Percentiles rank a stretch among this genome's conserved stretches.
These are phyloP conservation scores for Pezicula radicicola DNA, from an alignment of 2,329 filamentous ascomycete species.

Conservation along the genomic window DNA sequence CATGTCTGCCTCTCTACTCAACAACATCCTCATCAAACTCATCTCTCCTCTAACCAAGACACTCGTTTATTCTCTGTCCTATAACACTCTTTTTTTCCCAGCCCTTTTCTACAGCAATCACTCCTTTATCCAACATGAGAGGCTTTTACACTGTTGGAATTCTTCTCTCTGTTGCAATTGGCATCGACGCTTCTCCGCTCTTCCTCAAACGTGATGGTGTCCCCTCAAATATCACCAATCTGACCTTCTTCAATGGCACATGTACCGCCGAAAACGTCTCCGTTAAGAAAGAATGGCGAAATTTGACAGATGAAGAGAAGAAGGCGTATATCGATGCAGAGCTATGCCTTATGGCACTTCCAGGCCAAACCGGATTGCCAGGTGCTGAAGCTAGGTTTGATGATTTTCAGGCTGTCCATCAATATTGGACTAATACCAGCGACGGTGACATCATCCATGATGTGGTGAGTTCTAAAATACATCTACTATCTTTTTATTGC, in stretches of 20 bases:
- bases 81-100: no score
- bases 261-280: constrained; percentile 7
- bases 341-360: constrained; percentile 8
- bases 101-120: no score
- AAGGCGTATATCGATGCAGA: constrained; percentile 9
- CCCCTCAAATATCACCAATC: constrained; percentile 1
- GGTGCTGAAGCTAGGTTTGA: constrained; percentile 31
- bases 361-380: constrained; percentile 1
- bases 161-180: no score
- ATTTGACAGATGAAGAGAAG: constrained; percentile 8
- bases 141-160: no score
- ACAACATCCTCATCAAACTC: no score
- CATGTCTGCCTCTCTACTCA: no score
- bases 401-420: constrained; percentile 36
- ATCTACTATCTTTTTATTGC: constrained; percentile 1
- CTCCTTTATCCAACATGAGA: no score
- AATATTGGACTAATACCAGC: constrained; percentile 29
- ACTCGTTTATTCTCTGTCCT: no score
- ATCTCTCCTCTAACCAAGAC: no score
- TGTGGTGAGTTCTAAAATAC: background rate
- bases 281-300: constrained; percentile 13
- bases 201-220: background rate
- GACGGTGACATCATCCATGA: constrained; percentile 21
- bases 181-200: background rate
- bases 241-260: constrained; percentile 2